Percentiles rank a stretch among this genome's conserved stretches.
Conservation (phyloP, 164 flowering plant species). For the Hamamelis virginiana region DNA sequence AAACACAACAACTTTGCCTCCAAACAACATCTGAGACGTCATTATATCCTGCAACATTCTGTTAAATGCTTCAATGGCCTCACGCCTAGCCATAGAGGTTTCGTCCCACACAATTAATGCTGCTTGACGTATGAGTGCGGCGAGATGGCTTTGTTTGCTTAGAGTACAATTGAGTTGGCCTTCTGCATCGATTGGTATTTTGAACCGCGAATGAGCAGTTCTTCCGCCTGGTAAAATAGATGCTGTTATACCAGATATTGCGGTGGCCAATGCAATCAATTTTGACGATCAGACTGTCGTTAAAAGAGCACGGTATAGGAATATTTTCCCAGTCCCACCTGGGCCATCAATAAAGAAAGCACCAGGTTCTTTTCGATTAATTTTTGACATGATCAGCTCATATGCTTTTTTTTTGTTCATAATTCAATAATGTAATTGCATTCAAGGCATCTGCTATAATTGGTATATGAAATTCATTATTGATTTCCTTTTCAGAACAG, state of each 20-base stretch:
- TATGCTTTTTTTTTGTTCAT: neutral
- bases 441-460: neutral
- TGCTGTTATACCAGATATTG: neutral
- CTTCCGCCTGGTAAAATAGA: neutral
- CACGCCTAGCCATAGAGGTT: neutral
- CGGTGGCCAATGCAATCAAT: neutral
- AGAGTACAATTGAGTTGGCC: neutral
- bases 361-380: neutral
- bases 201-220: neutral
- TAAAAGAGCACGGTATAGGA: neutral
- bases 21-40: neutral
- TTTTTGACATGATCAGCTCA: neutral
- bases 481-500: neutral
- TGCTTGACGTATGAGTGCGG: neutral
- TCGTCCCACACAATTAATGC: neutral
- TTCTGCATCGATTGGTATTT: neutral
- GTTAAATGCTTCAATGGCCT: neutral
- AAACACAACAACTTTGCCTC: neutral
- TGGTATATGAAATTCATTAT: neutral
- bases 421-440: neutral
- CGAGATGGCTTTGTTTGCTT: neutral
- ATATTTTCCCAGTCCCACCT: neutral
- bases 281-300: neutral
- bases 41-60: neutral
- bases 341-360: conserved; percentile 8